Evolutionary conservation across 805 yeast genomes (phyloP).

Genomic region (Saccharomycopsis fermentans): DNA sequence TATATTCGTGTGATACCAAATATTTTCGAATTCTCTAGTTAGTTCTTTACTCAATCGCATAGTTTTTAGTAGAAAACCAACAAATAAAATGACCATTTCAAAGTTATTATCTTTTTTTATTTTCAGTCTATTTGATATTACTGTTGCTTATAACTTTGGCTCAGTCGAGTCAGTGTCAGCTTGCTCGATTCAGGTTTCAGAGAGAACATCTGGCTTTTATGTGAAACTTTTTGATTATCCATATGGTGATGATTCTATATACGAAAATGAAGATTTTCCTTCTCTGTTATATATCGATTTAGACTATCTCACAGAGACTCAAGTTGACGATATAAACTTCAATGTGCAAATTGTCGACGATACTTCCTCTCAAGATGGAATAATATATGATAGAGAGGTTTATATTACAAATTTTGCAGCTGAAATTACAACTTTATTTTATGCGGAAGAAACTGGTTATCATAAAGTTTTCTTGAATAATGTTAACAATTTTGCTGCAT

Average conservation of each 20-base stretch:
- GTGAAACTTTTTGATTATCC: background rate
- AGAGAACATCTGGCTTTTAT: background rate
- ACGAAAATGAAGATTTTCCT: background rate
- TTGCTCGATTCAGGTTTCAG: background rate
- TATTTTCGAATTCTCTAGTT: too few species aligned
- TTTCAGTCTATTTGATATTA: too few species aligned
- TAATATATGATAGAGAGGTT: background rate
- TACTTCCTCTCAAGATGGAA: background rate
- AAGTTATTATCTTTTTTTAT: too few species aligned
- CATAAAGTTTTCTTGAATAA: background rate
- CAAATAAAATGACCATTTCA: too few species aligned
- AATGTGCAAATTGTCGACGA: background rate
- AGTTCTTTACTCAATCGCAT: too few species aligned
- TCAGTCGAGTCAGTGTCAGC: background rate
- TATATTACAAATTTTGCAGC: background rate
- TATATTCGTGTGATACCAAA: too few species aligned
- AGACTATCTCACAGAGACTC: background rate
- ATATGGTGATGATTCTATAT: background rate
- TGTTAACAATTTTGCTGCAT: background rate
- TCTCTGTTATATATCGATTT: background rate
- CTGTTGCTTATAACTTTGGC: background rate
- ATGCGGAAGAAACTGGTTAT: background rate
- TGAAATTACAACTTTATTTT: background rate
- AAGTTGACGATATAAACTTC: background rate
- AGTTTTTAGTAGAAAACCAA: too few species aligned